These are phyloP conservation scores for Cucurbita moschata DNA, from an alignment of 306 rosid genomes.

Conservation along the genomic window DNA sequence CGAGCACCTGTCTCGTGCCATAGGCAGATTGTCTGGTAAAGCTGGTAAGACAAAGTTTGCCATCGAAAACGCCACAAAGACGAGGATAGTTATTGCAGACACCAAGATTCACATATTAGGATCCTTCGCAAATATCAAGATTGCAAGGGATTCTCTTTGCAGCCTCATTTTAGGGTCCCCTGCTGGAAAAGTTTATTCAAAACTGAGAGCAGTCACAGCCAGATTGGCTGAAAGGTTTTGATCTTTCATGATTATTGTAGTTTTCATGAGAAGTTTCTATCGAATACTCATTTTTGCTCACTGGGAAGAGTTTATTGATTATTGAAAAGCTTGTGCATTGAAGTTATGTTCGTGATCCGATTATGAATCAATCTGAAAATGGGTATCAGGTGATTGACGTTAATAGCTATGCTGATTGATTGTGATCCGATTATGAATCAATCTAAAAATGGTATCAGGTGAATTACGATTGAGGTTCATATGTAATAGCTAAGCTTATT, in stretches of 20 bases:
- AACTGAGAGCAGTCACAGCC: constrained; percentile 59
- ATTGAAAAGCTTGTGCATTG: background rate
- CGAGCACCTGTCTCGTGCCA: constrained; percentile 80
- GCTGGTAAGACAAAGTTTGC: constrained; percentile 84
- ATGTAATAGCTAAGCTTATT: background rate
- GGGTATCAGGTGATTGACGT: background rate
- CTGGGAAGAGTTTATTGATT: background rate
- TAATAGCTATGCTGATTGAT: too few relatives aligned
- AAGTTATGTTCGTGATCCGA: too few relatives aligned
- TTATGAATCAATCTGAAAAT: background rate
- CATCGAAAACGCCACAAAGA: constrained; percentile 72
- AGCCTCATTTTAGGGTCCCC: constrained; percentile 78
- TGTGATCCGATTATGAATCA: background rate
- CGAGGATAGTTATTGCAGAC: constrained; percentile 75
- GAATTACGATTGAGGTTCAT: background rate
- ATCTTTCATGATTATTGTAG: background rate
- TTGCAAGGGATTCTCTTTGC: constrained; percentile 82
- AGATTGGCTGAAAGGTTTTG: constrained; percentile 77
- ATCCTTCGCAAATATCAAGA: constrained; percentile 62
- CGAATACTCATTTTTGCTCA: background rate
- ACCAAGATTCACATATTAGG: constrained; percentile 82
- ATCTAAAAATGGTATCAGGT: background rate
- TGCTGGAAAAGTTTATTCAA: constrained; percentile 74
- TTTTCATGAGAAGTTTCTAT: background rate
- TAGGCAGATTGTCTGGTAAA: constrained; percentile 78